Evolutionary conservation across 805 yeast genomes (phyloP), one percentile per base, ranked within the genome.

Genomic region (Ogataea thermomethanolica): DNA sequence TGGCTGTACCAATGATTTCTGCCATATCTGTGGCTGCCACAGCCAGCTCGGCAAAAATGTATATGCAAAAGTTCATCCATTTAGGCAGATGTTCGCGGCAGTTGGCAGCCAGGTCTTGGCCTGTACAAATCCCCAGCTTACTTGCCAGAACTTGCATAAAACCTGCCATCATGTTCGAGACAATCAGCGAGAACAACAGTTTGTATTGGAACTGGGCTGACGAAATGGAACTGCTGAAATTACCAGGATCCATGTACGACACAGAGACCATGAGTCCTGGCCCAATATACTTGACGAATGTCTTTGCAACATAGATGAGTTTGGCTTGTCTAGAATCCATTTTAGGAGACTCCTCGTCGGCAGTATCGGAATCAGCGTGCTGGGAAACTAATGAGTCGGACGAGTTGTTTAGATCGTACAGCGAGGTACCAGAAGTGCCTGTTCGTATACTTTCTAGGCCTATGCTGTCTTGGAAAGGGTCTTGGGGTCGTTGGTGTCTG

Each of bases 181-280:
- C 64, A 25, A 89, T 66, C 13, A 91, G 76, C 15, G 90, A 79
- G 58, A 89, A 90, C 23, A 91, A 62, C 25, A 90, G 67, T 44
- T 84, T 81, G 60, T 82, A 91, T 50, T 82, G 78, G 59, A 84
- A 87, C 33, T 59, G 61, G 21, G 86, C 82, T 24, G 95, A 83
- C 7, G 93, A 85, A 10, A 91, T 96, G 8, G 93, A 95, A 1
- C 97, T 87, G 27, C 96, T 84, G 63, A 90, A 91, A 65, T 93
- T 91, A 4, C 99, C 99, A 0, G 99, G 98, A 55, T 91, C 98
- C 88, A 93, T 87, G 61, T 90, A 93, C 0, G 97, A 91, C 25
- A 91, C 96, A 4, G 90, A 76, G 2, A 93, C 95, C 95, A 91
- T 84, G 34, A 91, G 67, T 0, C 99, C 98, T 0, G 98, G 98